Evolutionary conservation across 2,329 filamentous ascomycete genomes (phyloP).

Genomic region (Polytolypa hystricis): DNA sequence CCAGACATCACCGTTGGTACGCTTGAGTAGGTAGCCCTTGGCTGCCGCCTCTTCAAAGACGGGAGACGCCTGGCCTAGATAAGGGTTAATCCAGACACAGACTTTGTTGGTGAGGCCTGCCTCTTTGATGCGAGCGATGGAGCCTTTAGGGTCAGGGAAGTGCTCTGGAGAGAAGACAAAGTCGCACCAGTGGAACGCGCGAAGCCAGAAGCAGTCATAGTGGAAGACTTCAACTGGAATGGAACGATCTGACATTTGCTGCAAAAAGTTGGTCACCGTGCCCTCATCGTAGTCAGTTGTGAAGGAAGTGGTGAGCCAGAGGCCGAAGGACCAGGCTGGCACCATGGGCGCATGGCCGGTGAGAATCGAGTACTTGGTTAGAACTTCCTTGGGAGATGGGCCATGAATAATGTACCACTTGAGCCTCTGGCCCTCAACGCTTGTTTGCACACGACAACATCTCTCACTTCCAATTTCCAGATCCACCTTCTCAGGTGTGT

Average conservation of each 20-base stretch:
- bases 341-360: slow-evolving; percentile 51
- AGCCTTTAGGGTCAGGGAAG: slow-evolving; percentile 52
- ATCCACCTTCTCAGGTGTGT: slow-evolving; percentile 53
- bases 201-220: slow-evolving; percentile 61
- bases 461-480: slow-evolving; percentile 59
- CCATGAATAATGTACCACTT: slow-evolving; percentile 62
- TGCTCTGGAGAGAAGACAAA: slow-evolving; percentile 52
- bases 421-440: slow-evolving; percentile 52
- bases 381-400: slow-evolving; percentile 54
- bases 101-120: slow-evolving; percentile 51
- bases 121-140: slow-evolving; percentile 49
- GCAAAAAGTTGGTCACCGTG: slow-evolving; percentile 49
- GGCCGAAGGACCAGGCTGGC: slow-evolving; percentile 58
- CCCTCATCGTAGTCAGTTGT: slow-evolving; percentile 56
- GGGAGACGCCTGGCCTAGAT: slow-evolving; percentile 52
- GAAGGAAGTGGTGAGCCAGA: slow-evolving; percentile 63
- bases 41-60: slow-evolving; percentile 48
- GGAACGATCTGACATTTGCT: slow-evolving; percentile 49
- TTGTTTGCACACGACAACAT: slow-evolving; percentile 52
- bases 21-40: slow-evolving; percentile 52
- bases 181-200: slow-evolving; percentile 56
- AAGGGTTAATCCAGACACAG: slow-evolving; percentile 60
- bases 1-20: slow-evolving; percentile 54
- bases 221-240: slow-evolving; percentile 56
- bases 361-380: slow-evolving; percentile 51